Percentiles rank a stretch among this genome's conserved stretches.
phyloP scores from a whole-genome alignment of 495 filamentous ascomycete species.

The Achaetomiella virescens region DNA sequence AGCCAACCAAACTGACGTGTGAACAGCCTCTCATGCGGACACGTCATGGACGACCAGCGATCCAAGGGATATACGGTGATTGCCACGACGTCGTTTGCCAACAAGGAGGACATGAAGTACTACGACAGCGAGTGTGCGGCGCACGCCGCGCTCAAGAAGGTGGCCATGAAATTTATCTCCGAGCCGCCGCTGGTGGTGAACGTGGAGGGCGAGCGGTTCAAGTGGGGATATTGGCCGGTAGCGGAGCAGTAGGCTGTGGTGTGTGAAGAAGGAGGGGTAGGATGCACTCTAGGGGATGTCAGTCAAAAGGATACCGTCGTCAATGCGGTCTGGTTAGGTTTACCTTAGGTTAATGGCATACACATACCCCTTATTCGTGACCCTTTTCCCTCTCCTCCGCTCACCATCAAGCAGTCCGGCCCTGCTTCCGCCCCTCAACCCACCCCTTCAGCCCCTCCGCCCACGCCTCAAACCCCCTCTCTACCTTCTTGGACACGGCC shows the following conservation, averaged over 20 bases:
- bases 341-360: not conserved
- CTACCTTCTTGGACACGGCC: constrained; percentile 18
- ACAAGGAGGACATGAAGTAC: constrained; percentile 61
- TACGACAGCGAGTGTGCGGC: constrained; percentile 61
- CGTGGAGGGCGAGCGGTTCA: too few species aligned
- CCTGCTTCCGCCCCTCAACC: constrained; percentile 20
- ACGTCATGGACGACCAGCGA: constrained; percentile 46
- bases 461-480: constrained; percentile 29
- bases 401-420: not conserved
- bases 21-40: constrained; percentile 35
- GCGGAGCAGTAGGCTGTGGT: not conserved
- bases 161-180: constrained; percentile 28
- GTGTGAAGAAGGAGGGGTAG: not conserved
- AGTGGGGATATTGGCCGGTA: too few species aligned
- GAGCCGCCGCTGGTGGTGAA: constrained; percentile 46
- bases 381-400: too few species aligned
- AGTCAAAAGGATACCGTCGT: too few species aligned
- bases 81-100: constrained; percentile 54
- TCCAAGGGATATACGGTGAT: constrained; percentile 59
- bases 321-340: too few species aligned
- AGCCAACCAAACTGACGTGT: not conserved
- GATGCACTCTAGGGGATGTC: not conserved
- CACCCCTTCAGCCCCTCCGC: constrained; percentile 27
- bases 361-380: not conserved
- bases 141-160: constrained; percentile 53